Evolutionary conservation across 305 asterid species (phyloP), one percentile per base, ranked within the genome.

Genomic region (Fraxinus nigra): DNA sequence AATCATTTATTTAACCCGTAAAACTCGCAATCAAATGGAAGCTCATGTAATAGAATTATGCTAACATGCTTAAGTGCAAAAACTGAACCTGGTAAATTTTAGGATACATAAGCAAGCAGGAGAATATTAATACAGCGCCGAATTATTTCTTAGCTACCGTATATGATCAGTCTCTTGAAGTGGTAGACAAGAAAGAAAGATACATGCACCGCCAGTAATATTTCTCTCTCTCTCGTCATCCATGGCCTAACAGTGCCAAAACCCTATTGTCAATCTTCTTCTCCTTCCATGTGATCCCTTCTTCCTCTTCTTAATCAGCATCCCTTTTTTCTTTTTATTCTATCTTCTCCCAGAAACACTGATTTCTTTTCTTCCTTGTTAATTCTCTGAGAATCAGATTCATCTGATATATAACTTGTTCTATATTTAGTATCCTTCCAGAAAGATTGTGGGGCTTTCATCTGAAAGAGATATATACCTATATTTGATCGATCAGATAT

Each of bases 171-270:
- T 48, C 59, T 48, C 20, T 48, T 48, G 7, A 14, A 48, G 18
- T 14, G 1, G 59, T 48, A 13, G 59, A 14, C 18, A 48, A 48
- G 2, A 48, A 46, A 46, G 1, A 46, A 77, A 61, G 77, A 81
- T 78, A 85, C 78, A 59, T 26, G 28, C 92, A 89, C 94, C 90
- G 90, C 91, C 87, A 82, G 79, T 78, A 54, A 82, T 81, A 35
- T 46, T 33, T 82, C 61, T 85, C 88, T 79, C 82, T 81, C 86
- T 82, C 77, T 72, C 92, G 89, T 93, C 97, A 91, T 80, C 87
- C 11, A 76, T 65, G 61, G 94, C 95, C 98, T 90, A 80, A 90
- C 90, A 87, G 38, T 48, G 92, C 92, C 97, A 93, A 93, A 86
- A 67, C 54, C 9, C 77, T 51, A 72, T 78, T 67, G 73, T 85